These are phyloP conservation scores for Amanita inopinata DNA, from an alignment of 768 basidiomycete genomes.

Conservation along the genomic window DNA sequence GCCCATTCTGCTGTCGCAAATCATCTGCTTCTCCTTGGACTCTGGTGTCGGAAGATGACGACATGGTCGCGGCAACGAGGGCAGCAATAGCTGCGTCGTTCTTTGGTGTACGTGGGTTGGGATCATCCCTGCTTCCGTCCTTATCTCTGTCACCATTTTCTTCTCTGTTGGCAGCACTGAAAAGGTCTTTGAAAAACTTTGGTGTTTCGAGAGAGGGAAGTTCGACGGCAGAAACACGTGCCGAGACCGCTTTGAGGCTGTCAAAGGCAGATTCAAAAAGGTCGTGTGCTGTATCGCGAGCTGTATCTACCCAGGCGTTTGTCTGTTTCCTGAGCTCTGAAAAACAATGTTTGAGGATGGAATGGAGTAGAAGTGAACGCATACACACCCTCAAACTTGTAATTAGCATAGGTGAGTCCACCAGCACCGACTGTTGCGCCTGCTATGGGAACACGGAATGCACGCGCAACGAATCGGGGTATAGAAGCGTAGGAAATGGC, in stretches of 20 bases:
- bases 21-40: constrained; percentile 29
- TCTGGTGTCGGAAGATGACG: constrained; percentile 60
- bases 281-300: constrained; percentile 63
- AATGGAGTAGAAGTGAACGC: not conserved
- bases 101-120: constrained; percentile 40
- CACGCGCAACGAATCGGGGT: constrained; percentile 79
- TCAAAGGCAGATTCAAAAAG: constrained; percentile 67
- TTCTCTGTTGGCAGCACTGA: constrained; percentile 21
- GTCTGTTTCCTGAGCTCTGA: constrained; percentile 68
- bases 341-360: constrained; percentile 2
- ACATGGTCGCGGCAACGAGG: constrained; percentile 68
- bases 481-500: constrained; percentile 82
- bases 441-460: constrained; percentile 82
- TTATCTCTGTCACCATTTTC: constrained; percentile 23
- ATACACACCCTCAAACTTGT: constrained; percentile 84
- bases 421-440: constrained; percentile 87
- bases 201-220: constrained; percentile 43
- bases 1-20: constrained; percentile 54
- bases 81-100: constrained; percentile 62
- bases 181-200: constrained; percentile 66
- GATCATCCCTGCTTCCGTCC: constrained; percentile 21
- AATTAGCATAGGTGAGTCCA: constrained; percentile 88
- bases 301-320: constrained; percentile 51
- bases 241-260: constrained; percentile 48
- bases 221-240: constrained; percentile 51